Evolutionary conservation across 108 stramenopile species (phyloP).

Genomic region (Nitzschia sp.): DNA sequence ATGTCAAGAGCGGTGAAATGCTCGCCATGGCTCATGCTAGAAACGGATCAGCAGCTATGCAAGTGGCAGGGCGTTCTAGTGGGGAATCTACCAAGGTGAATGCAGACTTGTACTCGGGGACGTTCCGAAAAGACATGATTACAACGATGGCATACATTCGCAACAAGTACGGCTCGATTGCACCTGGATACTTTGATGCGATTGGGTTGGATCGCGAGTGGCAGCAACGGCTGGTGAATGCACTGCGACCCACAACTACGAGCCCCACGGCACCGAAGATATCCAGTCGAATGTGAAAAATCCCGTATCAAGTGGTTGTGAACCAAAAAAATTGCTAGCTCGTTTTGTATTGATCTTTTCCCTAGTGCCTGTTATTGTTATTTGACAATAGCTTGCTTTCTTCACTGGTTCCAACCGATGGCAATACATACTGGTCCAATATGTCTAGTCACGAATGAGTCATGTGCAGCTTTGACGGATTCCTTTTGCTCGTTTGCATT

Average conservation of each 20-base stretch:
- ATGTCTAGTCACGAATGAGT: too few relatives aligned
- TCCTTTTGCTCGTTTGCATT: too few relatives aligned
- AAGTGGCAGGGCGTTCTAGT: conserved; percentile 19
- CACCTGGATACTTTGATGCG: conserved; percentile 38
- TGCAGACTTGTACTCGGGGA: conserved; percentile 21
- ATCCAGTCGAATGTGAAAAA: too few relatives aligned
- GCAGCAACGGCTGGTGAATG: conserved; percentile 32
- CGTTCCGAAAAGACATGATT: conserved; percentile 36
- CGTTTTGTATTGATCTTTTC: too few relatives aligned
- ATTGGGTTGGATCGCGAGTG: conserved; percentile 46
- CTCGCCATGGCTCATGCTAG: background rate
- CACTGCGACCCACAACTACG: background rate
- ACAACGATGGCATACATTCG: conserved; percentile 31
- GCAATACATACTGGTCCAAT: too few relatives aligned
- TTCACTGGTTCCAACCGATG: too few relatives aligned
- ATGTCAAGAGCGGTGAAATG: conserved; percentile 21
- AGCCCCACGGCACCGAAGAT: too few relatives aligned
- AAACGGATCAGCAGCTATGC: conserved; percentile 16
- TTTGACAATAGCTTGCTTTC: too few relatives aligned
- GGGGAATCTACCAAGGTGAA: background rate
- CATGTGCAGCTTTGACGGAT: too few relatives aligned
- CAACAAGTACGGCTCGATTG: conserved; percentile 31
- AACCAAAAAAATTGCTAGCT: background rate
- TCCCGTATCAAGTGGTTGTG: background rate
- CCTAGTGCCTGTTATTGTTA: too few relatives aligned